These are phyloP conservation scores for Yamadazyma ubonensis DNA, from an alignment of 805 yeast species.

Conservation along the genomic window DNA sequence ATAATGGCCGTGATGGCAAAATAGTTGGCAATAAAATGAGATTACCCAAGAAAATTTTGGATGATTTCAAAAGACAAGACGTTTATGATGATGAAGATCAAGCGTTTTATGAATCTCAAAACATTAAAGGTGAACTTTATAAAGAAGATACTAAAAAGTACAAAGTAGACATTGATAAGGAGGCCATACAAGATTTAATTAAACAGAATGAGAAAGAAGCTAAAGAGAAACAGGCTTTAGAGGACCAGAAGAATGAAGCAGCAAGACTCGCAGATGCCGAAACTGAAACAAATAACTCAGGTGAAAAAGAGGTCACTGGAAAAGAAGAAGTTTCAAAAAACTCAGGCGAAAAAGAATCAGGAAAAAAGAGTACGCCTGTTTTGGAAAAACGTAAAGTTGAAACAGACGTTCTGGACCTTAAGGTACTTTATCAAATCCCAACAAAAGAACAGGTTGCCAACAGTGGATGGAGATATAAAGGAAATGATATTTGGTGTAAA, in stretches of 20 bases:
- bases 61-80: constrained; percentile 26
- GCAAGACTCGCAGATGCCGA: constrained; percentile 7
- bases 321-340: not conserved
- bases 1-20: constrained; percentile 28
- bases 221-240: constrained; percentile 3
- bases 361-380: constrained; percentile 4
- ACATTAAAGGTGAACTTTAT: constrained; percentile 14
- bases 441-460: constrained; percentile 34
- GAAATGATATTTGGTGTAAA: constrained; percentile 60
- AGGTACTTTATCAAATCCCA: constrained; percentile 24
- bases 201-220: constrained; percentile 11
- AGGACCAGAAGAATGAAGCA: constrained; percentile 8
- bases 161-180: constrained; percentile 16
- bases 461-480: constrained; percentile 47
- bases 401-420: constrained; percentile 7
- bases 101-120: constrained; percentile 10
- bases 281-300: constrained; percentile 5
- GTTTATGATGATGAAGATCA: constrained; percentile 30
- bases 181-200: constrained; percentile 8
- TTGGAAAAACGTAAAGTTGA: constrained; percentile 12
- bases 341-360: constrained; percentile 8
- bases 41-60: constrained; percentile 28
- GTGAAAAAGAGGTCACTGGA: not conserved
- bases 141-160: constrained; percentile 13
- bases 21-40: constrained; percentile 37